These are phyloP conservation scores for Tylopilus sp. DNA, from an alignment of 1,284 basidiomycete genomes.

Conservation along the genomic window DNA sequence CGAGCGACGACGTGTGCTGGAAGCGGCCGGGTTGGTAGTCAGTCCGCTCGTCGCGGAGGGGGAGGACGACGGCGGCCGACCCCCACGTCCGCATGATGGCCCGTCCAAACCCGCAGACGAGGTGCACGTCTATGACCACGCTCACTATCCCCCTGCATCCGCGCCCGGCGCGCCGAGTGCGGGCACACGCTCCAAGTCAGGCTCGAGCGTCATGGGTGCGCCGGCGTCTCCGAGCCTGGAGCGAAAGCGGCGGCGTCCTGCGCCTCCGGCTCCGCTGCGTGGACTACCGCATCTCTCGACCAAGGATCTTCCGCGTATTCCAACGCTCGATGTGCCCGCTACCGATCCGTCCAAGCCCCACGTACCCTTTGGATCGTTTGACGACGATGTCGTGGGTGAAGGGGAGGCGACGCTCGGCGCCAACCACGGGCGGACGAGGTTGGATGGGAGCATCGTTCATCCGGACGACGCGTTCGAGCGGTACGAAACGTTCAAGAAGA, in stretches of 20 bases:
- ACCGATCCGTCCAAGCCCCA: conserved; percentile 3
- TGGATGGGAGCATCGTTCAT: conserved; percentile 15
- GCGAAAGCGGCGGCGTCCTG: conserved; percentile 46
- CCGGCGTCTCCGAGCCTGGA: conserved; percentile 4
- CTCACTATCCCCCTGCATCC: neutral
- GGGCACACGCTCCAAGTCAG: conserved; percentile 6
- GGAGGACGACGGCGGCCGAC: neutral
- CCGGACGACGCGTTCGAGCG: conserved; percentile 89
- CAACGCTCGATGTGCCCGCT: conserved; percentile 34
- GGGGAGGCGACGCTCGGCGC: neutral
- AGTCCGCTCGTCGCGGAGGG: conserved; percentile 40
- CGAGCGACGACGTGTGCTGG: conserved; percentile 78
- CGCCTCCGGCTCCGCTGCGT: conserved; percentile 46
- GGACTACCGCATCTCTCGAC: conserved; percentile 17
- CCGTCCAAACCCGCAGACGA: neutral
- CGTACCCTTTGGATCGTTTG: neutral
- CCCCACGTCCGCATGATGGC: neutral
- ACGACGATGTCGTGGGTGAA: neutral
- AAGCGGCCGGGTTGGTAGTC: conserved; percentile 84
- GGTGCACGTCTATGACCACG: neutral
- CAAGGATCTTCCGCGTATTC: conserved; percentile 59
- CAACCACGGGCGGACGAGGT: conserved; percentile 5
- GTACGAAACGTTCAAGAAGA: conserved; percentile 75
- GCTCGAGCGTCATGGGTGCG: conserved; percentile 4
- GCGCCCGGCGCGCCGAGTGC: neutral